These are phyloP conservation scores for Fremontodendron californicum DNA, from an alignment of 345 rosid genomes.

Conservation along the genomic window DNA sequence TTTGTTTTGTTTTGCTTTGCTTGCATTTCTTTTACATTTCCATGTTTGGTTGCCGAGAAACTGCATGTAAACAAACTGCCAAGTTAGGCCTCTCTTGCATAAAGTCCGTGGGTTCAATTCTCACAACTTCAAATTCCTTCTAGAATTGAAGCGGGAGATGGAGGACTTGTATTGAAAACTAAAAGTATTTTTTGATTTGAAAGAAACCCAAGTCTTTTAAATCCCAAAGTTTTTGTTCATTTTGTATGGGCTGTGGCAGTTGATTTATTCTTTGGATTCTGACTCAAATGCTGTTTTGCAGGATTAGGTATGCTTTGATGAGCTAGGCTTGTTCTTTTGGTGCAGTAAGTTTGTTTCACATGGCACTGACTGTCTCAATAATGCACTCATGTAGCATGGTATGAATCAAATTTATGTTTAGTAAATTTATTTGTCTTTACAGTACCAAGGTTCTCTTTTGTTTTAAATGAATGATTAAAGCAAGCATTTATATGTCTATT, in stretches of 20 bases:
- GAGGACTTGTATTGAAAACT: background rate
- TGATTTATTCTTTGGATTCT: background rate
- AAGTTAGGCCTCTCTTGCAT: background rate
- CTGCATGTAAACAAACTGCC: background rate
- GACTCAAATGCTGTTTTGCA: slow-evolving; percentile 4
- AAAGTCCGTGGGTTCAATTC: background rate
- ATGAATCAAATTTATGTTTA: background rate
- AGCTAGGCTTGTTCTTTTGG: slow-evolving; percentile 15
- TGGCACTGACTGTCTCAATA: background rate
- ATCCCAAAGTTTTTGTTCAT: background rate
- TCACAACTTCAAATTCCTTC: background rate
- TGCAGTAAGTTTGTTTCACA: slow-evolving; percentile 10
- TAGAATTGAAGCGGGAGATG: background rate
- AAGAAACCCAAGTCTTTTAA: background rate
- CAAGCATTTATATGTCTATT: background rate
- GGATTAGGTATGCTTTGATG: slow-evolving; percentile 12
- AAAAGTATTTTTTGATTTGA: background rate
- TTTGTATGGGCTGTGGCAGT: background rate
- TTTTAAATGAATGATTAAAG: background rate
- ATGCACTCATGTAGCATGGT: slow-evolving; percentile 16
- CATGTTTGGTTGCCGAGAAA: background rate
- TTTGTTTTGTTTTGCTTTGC: background rate
- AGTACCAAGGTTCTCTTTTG: background rate
- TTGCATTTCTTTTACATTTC: background rate
- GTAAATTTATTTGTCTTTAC: background rate